phyloP scores from a whole-genome alignment of 2,329 filamentous ascomycete species.

The Lecanoromycetidae sp. region DNA sequence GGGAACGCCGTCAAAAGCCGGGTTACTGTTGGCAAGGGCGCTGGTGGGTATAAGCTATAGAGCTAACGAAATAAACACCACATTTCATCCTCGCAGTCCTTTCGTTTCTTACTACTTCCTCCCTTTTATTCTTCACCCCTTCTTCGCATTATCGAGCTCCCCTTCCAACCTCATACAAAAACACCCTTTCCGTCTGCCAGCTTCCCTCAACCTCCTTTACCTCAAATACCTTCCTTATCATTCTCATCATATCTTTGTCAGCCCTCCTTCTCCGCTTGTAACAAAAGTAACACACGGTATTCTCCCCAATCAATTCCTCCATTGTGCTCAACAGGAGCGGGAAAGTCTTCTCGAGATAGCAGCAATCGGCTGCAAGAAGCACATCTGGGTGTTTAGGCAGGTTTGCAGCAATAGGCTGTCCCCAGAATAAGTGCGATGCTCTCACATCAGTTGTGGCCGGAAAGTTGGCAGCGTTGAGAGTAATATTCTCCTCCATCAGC shows the following conservation, averaged over 20 bases:
- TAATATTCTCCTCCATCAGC: constrained; percentile 77
- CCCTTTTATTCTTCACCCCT: neutral
- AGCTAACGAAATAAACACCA: neutral
- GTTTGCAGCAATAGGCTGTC: constrained; percentile 47
- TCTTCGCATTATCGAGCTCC: neutral
- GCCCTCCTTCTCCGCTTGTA: constrained; percentile 86
- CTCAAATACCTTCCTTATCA: constrained; percentile 53
- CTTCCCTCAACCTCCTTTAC: constrained; percentile 53
- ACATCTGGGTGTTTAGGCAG: constrained; percentile 50
- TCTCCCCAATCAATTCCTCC: constrained; percentile 51
- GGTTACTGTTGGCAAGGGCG: constrained; percentile 39
- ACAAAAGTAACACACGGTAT: constrained; percentile 70
- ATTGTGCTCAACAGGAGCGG: constrained; percentile 73
- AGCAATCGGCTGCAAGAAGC: constrained; percentile 89
- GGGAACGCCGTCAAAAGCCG: constrained; percentile 17
- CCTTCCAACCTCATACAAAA: constrained; percentile 37
- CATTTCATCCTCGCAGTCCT: neutral
- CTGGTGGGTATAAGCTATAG: constrained; percentile 49
- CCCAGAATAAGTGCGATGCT: constrained; percentile 63
- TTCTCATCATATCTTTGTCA: constrained; percentile 62
- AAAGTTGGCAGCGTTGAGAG: constrained; percentile 56
- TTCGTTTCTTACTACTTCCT: neutral
- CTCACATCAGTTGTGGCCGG: constrained; percentile 25
- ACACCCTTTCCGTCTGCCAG: constrained; percentile 47
- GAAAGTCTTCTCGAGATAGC: constrained; percentile 87